Percentiles rank a stretch among this genome's conserved stretches.
These are phyloP conservation scores for Pouteria glomerata DNA, from an alignment of 148 eudicot genomes.

Conservation along the genomic window DNA sequence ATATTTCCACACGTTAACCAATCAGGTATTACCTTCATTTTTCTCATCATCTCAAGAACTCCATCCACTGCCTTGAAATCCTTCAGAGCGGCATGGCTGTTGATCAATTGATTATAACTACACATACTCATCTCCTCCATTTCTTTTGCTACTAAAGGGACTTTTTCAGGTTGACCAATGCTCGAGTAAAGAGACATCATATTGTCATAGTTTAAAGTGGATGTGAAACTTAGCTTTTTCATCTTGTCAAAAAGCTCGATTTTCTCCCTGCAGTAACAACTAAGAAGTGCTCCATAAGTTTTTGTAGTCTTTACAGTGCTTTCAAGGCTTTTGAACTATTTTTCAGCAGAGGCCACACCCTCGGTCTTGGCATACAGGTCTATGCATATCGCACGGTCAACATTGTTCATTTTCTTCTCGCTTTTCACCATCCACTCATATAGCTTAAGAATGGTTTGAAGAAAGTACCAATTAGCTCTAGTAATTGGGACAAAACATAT, in stretches of 20 bases:
- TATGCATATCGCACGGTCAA: conserved; percentile 45
- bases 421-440: conserved; percentile 47
- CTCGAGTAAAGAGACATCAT: conserved; percentile 36
- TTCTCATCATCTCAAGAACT: conserved; percentile 38
- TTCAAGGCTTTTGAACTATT: conserved; percentile 39
- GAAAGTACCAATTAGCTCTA: background rate
- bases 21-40: conserved; percentile 18
- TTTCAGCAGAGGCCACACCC: conserved; percentile 45
- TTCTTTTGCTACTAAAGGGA: conserved; percentile 28
- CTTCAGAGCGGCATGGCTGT: conserved; percentile 34
- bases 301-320: conserved; percentile 31
- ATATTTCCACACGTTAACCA: conserved; percentile 48
- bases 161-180: conserved; percentile 37
- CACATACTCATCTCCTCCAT: conserved; percentile 39
- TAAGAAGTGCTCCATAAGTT: conserved; percentile 54
- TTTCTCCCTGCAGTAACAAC: conserved; percentile 47
- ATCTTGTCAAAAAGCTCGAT: conserved; percentile 40
- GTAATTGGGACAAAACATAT: background rate
- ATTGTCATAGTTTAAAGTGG: conserved; percentile 40
- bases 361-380: conserved; percentile 42
- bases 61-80: conserved; percentile 40
- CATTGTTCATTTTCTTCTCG: conserved; percentile 23
- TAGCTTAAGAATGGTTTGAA: conserved; percentile 13
- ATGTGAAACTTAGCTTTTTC: conserved; percentile 20
- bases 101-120: conserved; percentile 38